Conservation (phyloP, 1,284 basidiomycete genomes). For the Lignosus rhinocerotis region DNA sequence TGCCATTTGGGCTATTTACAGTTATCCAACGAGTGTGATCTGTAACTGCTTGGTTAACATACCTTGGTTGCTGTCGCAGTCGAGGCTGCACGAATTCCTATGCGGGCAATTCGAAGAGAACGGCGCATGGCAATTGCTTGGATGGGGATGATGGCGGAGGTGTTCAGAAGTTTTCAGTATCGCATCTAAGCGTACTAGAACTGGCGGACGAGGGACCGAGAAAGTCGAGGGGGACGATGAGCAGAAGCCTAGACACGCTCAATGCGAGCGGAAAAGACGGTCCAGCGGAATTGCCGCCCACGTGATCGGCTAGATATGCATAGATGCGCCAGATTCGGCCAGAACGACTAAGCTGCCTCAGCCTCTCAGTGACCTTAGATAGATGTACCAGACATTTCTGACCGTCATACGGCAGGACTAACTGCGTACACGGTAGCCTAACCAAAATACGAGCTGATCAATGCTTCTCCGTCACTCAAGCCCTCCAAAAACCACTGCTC, state of each 20-base stretch:
- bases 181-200: slow-evolving; percentile 10
- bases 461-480: slow-evolving; percentile 42
- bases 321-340: too few relatives aligned
- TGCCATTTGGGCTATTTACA: slow-evolving; percentile 8
- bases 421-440: too few relatives aligned
- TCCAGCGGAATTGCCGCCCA: not conserved
- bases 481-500: slow-evolving; percentile 48
- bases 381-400: not conserved
- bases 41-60: not conserved
- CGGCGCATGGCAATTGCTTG: slow-evolving; percentile 10
- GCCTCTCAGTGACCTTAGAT: not conserved
- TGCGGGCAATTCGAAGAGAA: slow-evolving; percentile 15
- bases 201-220: not conserved
- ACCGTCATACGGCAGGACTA: not conserved
- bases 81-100: slow-evolving; percentile 17
- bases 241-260: not conserved
- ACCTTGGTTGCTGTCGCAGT: slow-evolving; percentile 18
- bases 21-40: not conserved
- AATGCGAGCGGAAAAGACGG: not conserved
- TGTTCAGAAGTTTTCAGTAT: not conserved
- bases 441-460: slow-evolving; percentile 21
- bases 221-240: not conserved
- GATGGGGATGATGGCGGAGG: not conserved
- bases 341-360: too few relatives aligned
- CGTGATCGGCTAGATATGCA: not conserved